Percentiles rank a stretch among this genome's conserved stretches.
Evolutionary conservation across 257 asterid genomes (phyloP).

Genomic region (Solanum sejunctum): DNA sequence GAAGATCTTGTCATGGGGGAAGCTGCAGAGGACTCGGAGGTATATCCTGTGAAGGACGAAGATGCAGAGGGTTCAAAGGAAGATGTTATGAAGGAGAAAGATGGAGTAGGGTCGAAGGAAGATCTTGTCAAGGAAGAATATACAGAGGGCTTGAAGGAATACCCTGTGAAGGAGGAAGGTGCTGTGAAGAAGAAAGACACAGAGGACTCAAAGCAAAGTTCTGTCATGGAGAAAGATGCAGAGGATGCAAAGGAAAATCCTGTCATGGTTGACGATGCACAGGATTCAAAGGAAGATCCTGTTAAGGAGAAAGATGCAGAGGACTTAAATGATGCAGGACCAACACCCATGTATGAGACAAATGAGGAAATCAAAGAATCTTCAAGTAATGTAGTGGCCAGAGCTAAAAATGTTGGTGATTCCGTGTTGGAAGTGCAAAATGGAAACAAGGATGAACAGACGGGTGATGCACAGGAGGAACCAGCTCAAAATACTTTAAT

Average conservation of each 20-base stretch:
- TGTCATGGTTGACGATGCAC: not conserved
- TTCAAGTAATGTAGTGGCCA: not conserved
- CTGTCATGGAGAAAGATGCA: not conserved
- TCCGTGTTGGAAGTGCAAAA: slow-evolving; percentile 6
- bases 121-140: not conserved
- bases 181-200: not conserved
- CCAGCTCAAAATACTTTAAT: not conserved
- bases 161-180: not conserved
- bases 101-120: not conserved
- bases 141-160: not conserved
- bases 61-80: slow-evolving; percentile 1
- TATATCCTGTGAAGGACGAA: not conserved
- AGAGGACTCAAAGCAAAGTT: not conserved
- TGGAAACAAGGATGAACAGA: slow-evolving; percentile 4
- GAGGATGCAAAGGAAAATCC: not conserved
- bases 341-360: slow-evolving; percentile 2
- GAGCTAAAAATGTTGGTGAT: slow-evolving; percentile 1
- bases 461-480: slow-evolving; percentile 8
- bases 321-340: not conserved
- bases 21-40: not conserved
- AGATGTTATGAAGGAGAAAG: not conserved
- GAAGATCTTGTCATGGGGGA: not conserved
- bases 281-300: not conserved
- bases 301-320: not conserved
- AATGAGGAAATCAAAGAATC: slow-evolving; percentile 3